Conservation (phyloP, 495 filamentous ascomycete species). For the Thermothielavioides terrestris region DNA sequence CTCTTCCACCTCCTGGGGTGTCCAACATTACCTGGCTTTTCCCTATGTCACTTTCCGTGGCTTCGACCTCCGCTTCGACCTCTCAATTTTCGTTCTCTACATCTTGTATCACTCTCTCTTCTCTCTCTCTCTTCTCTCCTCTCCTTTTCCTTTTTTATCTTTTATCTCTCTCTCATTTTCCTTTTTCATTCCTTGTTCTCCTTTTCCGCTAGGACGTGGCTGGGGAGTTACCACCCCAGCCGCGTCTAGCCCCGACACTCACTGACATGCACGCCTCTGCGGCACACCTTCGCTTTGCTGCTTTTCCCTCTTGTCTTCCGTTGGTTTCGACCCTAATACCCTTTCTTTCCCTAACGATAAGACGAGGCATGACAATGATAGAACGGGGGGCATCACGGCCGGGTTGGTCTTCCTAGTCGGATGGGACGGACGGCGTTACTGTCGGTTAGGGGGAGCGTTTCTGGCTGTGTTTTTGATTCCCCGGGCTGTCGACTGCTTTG, state of each 20-base stretch:
- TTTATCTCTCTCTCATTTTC: not conserved
- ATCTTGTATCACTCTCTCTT: not conserved
- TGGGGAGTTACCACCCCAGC: not conserved
- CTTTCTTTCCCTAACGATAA: not conserved
- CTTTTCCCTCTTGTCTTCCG: not conserved
- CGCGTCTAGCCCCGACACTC: not conserved
- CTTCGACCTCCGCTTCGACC: not conserved
- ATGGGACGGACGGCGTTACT: not conserved
- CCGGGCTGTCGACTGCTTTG: slow-evolving; percentile 2
- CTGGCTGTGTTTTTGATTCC: slow-evolving; percentile 4
- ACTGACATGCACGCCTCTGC: not conserved
- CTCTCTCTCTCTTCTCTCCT: not conserved
- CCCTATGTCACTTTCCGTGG: not conserved
- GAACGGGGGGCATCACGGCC: not conserved
- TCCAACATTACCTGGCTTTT: no score
- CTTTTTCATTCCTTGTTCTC: not conserved
- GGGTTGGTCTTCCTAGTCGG: not conserved
- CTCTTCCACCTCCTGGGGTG: no score
- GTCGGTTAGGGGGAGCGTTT: not conserved
- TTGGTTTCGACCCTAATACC: not conserved
- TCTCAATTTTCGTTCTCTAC: not conserved
- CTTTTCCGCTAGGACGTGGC: not conserved
- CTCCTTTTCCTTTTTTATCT: not conserved
- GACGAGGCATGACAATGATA: slow-evolving; percentile 6
- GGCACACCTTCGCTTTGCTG: not conserved